These are phyloP conservation scores for Lithocarpus polystachyus DNA, from an alignment of 306 rosid species.

Conservation along the genomic window DNA sequence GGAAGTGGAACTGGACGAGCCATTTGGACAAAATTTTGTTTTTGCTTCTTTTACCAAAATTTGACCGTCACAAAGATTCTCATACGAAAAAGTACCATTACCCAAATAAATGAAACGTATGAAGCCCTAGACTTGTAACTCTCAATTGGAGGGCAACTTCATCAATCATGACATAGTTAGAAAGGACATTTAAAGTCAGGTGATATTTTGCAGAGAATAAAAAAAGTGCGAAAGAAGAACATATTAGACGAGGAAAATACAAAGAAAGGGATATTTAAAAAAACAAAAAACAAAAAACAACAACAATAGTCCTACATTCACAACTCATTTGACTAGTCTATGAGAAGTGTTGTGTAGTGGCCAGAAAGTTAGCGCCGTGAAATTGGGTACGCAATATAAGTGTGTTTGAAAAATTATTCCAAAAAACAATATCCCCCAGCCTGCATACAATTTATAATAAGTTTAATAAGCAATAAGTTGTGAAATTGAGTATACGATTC, in stretches of 20 bases:
- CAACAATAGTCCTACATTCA: too few species aligned
- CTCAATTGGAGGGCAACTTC: neutral
- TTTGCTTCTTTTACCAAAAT: neutral
- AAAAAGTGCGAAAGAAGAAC: neutral
- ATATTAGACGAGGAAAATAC: neutral
- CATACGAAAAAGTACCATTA: neutral
- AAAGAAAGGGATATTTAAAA: neutral
- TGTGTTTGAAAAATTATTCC: too few species aligned
- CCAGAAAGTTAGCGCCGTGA: too few species aligned
- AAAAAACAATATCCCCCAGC: too few species aligned
- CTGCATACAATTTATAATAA: too few species aligned
- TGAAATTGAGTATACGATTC: too few species aligned
- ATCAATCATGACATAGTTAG: neutral
- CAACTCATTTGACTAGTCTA: too few species aligned
- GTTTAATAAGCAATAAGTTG: too few species aligned
- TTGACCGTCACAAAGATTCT: neutral
- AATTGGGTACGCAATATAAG: too few species aligned
- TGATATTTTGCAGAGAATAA: neutral
- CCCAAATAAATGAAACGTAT: neutral
- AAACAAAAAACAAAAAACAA: too few species aligned
- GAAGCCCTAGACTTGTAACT: neutral
- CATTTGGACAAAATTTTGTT: neutral
- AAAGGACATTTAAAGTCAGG: neutral
- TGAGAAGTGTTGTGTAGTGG: too few species aligned
- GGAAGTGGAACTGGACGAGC: neutral